Percentiles rank a stretch among this genome's conserved stretches.
These are phyloP conservation scores for Curvularia eragrostidis DNA, from an alignment of 2,329 filamentous ascomycete genomes.

Conservation along the genomic window DNA sequence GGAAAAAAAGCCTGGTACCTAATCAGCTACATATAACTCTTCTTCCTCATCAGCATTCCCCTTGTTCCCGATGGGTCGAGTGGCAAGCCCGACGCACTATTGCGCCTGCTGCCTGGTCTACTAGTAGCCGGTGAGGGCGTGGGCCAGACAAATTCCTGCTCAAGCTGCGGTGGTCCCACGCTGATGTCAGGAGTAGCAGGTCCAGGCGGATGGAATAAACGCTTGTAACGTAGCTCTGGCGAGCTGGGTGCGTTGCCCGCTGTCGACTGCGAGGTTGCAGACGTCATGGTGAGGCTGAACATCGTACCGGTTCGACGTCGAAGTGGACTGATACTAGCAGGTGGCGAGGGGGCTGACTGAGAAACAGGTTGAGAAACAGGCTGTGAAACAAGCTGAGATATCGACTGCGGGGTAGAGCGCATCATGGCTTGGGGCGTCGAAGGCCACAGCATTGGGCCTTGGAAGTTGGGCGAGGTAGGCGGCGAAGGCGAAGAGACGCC, in stretches of 20 bases:
- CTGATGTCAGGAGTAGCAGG: slow-evolving; percentile 26
- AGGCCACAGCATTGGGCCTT: slow-evolving; percentile 35
- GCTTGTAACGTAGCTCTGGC: slow-evolving; percentile 52
- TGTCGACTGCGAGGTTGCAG: slow-evolving; percentile 16
- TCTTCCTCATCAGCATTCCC: slow-evolving; percentile 41
- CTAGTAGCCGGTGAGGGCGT: slow-evolving; percentile 12
- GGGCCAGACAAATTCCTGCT: background rate
- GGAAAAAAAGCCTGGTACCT: background rate
- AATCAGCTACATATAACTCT: slow-evolving; percentile 15
- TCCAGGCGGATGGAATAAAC: slow-evolving; percentile 48
- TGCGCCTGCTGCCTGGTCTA: slow-evolving; percentile 26
- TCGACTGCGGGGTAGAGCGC: no score
- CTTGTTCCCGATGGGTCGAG: slow-evolving; percentile 43
- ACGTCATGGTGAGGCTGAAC: slow-evolving; percentile 36
- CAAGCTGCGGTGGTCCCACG: slow-evolving; percentile 13
- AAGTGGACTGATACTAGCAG: slow-evolving; percentile 5
- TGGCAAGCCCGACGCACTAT: slow-evolving; percentile 24
- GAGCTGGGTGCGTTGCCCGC: slow-evolving; percentile 38
- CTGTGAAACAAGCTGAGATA: no score
- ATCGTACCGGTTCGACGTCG: slow-evolving; percentile 28
- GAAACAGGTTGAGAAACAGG: slow-evolving; percentile 38
- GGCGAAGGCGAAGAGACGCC: slow-evolving; percentile 44
- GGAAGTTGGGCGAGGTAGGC: slow-evolving; percentile 33
- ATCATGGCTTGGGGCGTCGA: slow-evolving; percentile 26
- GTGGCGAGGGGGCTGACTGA: slow-evolving; percentile 23